phyloP scores from a whole-genome alignment of 129 eudicot species.

The Tanacetum coccineum region DNA sequence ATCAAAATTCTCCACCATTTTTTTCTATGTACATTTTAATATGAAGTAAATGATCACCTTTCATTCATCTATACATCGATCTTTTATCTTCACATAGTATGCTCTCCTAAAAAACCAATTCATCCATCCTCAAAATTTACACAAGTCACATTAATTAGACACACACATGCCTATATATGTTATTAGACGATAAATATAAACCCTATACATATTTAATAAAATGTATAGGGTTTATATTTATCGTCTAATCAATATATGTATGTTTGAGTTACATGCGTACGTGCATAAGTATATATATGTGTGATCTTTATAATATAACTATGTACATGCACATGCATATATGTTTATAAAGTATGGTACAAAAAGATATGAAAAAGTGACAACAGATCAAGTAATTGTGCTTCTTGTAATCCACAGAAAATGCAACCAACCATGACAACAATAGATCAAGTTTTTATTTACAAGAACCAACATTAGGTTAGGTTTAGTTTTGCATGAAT shows the following conservation, averaged over 20 bases:
- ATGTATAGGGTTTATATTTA: too few species aligned
- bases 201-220: too few species aligned
- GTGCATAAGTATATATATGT: too few species aligned
- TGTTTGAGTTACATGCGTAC: too few species aligned
- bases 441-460: slow-evolving; percentile 19
- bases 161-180: too few species aligned
- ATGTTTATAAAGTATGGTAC: too few species aligned
- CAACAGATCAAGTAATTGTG: neutral
- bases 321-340: too few species aligned
- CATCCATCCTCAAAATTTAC: neutral
- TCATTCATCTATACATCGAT: slow-evolving; percentile 2
- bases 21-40: slow-evolving; percentile 16
- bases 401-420: slow-evolving; percentile 15
- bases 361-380: neutral
- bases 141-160: neutral
- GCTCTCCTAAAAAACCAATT: neutral
- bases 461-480: slow-evolving; percentile 24
- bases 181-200: too few species aligned
- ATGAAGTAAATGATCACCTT: slow-evolving; percentile 12
- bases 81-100: neutral
- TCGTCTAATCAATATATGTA: too few species aligned
- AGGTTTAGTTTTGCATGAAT: slow-evolving; percentile 17
- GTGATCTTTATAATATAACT: too few species aligned
- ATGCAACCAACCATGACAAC: slow-evolving; percentile 18
- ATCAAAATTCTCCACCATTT: neutral